Base-by-base conservation (phyloP, 306 rosid species). In the Quercus bicolor region DNA sequence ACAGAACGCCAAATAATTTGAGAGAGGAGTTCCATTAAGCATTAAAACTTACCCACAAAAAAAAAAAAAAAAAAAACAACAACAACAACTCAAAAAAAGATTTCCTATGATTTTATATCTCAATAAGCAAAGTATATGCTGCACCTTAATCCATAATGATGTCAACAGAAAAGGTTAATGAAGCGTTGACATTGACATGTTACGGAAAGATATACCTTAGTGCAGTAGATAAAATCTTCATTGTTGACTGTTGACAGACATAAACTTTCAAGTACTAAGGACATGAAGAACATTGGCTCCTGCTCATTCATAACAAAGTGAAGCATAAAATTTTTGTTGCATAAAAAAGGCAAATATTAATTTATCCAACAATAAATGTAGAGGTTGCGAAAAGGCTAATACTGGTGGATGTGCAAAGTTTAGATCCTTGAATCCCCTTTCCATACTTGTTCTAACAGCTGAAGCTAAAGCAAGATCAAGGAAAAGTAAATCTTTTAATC, bases 171-270 rank as follows among this genome's bases (percentile, higher is more conserved):
- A 5, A 26, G 34, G n/a, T 59, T 19, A 73, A 73, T 71, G 60
- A 54, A 23, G n/a, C 20, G 16, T 21, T 21, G 31, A 51, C 13
- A 48, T 34, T 34, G 40, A 34, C 40, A 34, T 20, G 15, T 48
- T 75, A 33, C 0, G 3, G 43, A 75, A 43, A 62, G 72, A 62
- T 14, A 70, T 52, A 84, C 85, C 87, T 80, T 80, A 23, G 79
- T 77, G 82, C 87, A 84, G 81, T 80, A 80, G 54, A 84, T 77
- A 60, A 84, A 68, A 37, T 84, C 84, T 74, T 80, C 84, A 75
- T 84, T 84, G 24, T 53, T 60, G 51, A 68, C 85, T 0, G 71
- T 56, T 59, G 85, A 84, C 70, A 84, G 40, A 57, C 82, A 73
- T 61, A 73, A 48, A 40, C 77, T 80, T 79, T 77, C 75, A 9